These are phyloP conservation scores for Malus orientalis DNA, from an alignment of 306 rosid species.

Conservation along the genomic window DNA sequence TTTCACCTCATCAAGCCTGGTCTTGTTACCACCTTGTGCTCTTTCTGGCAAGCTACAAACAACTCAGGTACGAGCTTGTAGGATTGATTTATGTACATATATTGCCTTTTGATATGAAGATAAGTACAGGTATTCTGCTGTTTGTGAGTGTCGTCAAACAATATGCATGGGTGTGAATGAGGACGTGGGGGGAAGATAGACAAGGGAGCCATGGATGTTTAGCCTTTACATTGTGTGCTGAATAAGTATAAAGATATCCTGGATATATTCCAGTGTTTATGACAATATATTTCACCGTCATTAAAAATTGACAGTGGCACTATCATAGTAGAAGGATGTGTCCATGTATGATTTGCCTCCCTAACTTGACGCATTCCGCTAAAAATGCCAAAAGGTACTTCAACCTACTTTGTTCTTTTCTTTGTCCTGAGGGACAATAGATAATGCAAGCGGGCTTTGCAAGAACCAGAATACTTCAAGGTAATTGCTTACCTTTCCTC, in stretches of 20 bases:
- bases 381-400: not conserved
- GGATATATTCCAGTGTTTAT: not conserved
- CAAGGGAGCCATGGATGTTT: not conserved
- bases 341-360: conserved; percentile 24
- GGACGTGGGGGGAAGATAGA: not conserved
- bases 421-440: not conserved
- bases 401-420: not conserved
- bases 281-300: not conserved
- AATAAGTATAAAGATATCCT: not conserved
- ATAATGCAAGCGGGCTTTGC: not conserved
- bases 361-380: not conserved
- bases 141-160: not conserved
- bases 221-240: not conserved
- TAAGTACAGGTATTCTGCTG: not conserved
- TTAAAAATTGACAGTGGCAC: not conserved
- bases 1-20: not conserved
- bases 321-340: not conserved
- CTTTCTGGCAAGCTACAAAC: not conserved
- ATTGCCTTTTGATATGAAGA: not conserved
- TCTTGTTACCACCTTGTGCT: not conserved
- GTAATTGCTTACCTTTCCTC: not conserved
- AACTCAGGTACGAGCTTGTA: not conserved
- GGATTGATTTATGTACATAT: not conserved
- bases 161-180: not conserved
- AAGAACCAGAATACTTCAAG: conserved; percentile 1